A percentile compares a stretch with the other conserved stretches of the same genome.
These are phyloP conservation scores for Apiospora rasikravindrae DNA, from an alignment of 2,329 filamentous ascomycete species.

Conservation along the genomic window DNA sequence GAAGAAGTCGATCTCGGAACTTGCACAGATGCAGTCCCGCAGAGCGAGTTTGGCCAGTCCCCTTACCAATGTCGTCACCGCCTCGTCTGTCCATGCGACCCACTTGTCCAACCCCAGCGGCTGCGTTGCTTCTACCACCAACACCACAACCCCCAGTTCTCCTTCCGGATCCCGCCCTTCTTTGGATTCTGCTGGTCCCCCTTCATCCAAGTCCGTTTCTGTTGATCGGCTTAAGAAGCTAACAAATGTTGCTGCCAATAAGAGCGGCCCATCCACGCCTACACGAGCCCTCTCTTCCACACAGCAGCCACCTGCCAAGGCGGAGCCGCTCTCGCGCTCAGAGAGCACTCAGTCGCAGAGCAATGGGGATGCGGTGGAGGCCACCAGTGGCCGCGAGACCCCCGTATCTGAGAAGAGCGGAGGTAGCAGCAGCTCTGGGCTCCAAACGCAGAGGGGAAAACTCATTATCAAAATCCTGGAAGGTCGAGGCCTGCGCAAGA, in stretches of 20 bases:
- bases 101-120: constrained; percentile 73
- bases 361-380: constrained; percentile 46
- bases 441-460: constrained; percentile 78
- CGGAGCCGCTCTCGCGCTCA: constrained; percentile 34
- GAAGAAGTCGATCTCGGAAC: constrained; percentile 51
- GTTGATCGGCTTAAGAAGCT: constrained; percentile 80
- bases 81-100: constrained; percentile 66
- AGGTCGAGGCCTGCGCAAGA: constrained; percentile 79
- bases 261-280: constrained; percentile 92
- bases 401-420: constrained; percentile 52
- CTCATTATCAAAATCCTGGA: constrained; percentile 88
- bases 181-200: constrained; percentile 42
- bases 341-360: constrained; percentile 34
- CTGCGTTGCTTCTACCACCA: constrained; percentile 56
- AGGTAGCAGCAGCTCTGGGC: constrained; percentile 56
- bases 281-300: constrained; percentile 80
- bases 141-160: constrained; percentile 48
- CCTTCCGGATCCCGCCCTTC: constrained; percentile 50
- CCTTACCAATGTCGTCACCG: constrained; percentile 68
- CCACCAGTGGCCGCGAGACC: constrained; percentile 59
- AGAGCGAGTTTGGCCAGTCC: constrained; percentile 58
- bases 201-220: constrained; percentile 62
- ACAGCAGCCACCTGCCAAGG: constrained; percentile 54
- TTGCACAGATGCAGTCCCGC: constrained; percentile 47
- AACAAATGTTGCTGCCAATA: constrained; percentile 80